Evolutionary conservation across 176 grass and related monocot genomes (phyloP).

Genomic region (Oryza coarctata): DNA sequence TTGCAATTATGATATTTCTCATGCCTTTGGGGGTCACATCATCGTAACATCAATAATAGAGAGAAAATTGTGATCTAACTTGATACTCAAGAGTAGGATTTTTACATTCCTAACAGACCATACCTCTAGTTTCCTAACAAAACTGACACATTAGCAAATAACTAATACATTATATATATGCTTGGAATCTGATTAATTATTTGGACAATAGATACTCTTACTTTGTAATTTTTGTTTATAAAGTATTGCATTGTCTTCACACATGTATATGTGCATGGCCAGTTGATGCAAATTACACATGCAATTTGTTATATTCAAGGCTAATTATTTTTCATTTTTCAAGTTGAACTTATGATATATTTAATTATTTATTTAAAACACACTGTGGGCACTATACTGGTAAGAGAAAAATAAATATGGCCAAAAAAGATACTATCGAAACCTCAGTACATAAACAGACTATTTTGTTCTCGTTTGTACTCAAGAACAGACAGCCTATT

Average conservation of each 20-base stretch:
- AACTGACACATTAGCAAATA: not conserved
- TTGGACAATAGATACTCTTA: too few species aligned
- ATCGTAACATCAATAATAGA: conserved; percentile 7
- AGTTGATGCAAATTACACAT: too few species aligned
- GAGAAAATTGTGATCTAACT: not conserved
- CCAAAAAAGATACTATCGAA: not conserved
- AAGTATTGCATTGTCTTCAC: too few species aligned
- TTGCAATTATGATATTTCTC: not conserved
- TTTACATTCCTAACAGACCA: not conserved
- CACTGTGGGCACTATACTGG: too few species aligned
- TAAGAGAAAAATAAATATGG: too few species aligned
- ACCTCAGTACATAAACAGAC: not conserved
- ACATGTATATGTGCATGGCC: too few species aligned
- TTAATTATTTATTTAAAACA: too few species aligned
- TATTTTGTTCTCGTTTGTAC: not conserved
- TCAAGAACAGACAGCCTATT: not conserved
- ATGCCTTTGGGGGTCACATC: not conserved
- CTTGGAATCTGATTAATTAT: too few species aligned
- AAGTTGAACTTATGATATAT: too few species aligned
- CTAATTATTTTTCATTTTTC: too few species aligned
- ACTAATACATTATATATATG: not conserved
- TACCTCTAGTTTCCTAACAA: not conserved
- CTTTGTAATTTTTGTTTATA: too few species aligned
- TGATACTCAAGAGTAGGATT: not conserved
- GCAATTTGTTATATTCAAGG: too few species aligned